Evolutionary conservation across 2,329 filamentous ascomycete genomes (phyloP).

Genomic region (Ophiostoma perfectum): DNA sequence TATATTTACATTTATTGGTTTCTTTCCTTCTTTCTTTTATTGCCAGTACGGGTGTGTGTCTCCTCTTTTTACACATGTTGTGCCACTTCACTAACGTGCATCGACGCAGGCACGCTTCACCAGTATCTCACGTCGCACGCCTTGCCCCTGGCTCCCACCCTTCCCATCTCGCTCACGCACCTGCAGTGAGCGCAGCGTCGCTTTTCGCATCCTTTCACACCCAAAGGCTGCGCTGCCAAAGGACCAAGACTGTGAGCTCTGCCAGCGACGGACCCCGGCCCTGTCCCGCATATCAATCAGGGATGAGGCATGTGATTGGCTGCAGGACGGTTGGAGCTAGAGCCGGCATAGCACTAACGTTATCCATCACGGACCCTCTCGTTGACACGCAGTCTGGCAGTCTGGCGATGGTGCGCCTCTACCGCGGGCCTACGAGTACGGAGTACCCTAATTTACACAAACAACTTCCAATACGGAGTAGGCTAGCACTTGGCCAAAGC

Average conservation of each 20-base stretch:
- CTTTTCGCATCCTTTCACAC: background rate
- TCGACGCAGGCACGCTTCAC: background rate
- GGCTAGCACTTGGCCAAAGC: background rate
- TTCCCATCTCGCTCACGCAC: background rate
- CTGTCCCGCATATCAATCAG: slow-evolving; percentile 25
- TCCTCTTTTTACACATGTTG: slow-evolving; percentile 6
- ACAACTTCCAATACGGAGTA: background rate
- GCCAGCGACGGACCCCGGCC: slow-evolving; percentile 14
- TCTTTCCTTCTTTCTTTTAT: too few relatives aligned
- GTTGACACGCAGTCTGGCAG: too few relatives aligned
- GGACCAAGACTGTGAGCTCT: slow-evolving; percentile 14
- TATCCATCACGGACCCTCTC: background rate
- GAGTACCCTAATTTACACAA: background rate
- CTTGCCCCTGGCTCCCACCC: slow-evolving; percentile 5
- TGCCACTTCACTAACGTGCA: slow-evolving; percentile 7
- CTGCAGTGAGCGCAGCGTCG: background rate
- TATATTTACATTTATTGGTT: too few relatives aligned
- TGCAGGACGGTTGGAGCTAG: background rate
- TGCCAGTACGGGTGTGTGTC: too few relatives aligned
- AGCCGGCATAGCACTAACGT: slow-evolving; percentile 10
- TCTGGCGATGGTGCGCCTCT: too few relatives aligned
- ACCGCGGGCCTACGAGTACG: too few relatives aligned
- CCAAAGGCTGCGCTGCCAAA: background rate
- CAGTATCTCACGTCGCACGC: background rate
- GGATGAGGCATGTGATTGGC: slow-evolving; percentile 27